Base-by-base conservation (phyloP, 352 stramenopile species). In the Aphanomyces cochlioides region DNA sequence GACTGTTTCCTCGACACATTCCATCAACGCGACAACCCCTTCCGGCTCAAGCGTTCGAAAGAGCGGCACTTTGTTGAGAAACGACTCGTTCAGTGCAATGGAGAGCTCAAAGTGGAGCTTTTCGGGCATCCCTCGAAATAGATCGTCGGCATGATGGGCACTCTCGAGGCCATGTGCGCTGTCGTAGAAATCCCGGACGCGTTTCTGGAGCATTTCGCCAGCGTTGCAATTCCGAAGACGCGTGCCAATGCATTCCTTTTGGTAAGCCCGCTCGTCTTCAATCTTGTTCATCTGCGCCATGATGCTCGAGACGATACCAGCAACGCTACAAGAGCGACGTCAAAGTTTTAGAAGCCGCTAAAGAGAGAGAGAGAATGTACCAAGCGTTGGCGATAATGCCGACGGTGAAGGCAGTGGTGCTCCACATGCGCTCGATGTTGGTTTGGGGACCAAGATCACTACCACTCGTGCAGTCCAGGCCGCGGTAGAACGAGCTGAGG, bases 341-440 rank as follows among this genome's bases (percentile, higher is more conserved):
- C 54, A 61, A 7, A 6, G n/a, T n/a, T n/a, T n/a, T n/a, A n/a
- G n/a, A 19, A 19, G 13, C 1, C n/a, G n/a, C n/a, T 58, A 34
- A 13, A 58, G 50, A 8, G 37, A 10, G 50, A 58, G 8, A 8
- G 3, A 1, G 54, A 7, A 40, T 10, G 6, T 41, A 61, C 54
- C 54, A 61, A 5, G 54, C 54, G 34, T 61, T 61, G n/a, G 54
- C 54, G n/a, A 61, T 7, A 17, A 61, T 61, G 19, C 54, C 54
- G 19, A 61, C 34, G 5, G 37, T 41, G n/a, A 61, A 61, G 3
- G 43, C 43, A 2, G 7, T n/a, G 19, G 54, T 39, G 54, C 54
- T n/a, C 13, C 13, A 61, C 5, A 61, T 41, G 13, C 28, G 54
- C 21, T 61, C 54, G 5, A n/a, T 6, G 54, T 37, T 61, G 6